A percentile compares a stretch with the other conserved stretches of the same genome.
Evolutionary conservation across 1,284 basidiomycete species (phyloP).

Genomic region (Irpex rosettiformis): DNA sequence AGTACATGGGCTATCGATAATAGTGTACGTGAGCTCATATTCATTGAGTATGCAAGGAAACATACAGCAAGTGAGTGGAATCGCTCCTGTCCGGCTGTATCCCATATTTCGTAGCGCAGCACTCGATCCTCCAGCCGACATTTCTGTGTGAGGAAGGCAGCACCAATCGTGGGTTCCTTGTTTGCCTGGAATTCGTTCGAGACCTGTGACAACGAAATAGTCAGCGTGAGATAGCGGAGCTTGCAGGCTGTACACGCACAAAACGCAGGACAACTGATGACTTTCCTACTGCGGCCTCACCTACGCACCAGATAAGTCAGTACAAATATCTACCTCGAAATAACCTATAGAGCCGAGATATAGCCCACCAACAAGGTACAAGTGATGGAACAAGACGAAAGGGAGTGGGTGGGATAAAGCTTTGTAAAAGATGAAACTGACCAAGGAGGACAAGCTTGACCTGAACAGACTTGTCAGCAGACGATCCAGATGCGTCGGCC

Average conservation of each 20-base stretch:
- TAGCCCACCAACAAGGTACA: background rate
- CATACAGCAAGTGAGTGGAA: constrained; percentile 89
- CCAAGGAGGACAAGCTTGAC: constrained; percentile 88
- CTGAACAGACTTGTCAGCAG: constrained; percentile 82
- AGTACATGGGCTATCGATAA: constrained; percentile 99
- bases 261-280: constrained; percentile 99
- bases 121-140: constrained; percentile 90
- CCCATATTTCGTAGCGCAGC: constrained; percentile 95
- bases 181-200: constrained; percentile 95
- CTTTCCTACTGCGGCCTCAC: constrained; percentile 99
- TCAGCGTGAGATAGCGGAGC: constrained; percentile 7
- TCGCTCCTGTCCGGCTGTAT: constrained; percentile 92
- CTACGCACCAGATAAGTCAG: constrained; percentile 35
- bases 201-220: constrained; percentile 44
- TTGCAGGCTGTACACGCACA: constrained; percentile 47
- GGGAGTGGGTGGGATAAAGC: background rate
- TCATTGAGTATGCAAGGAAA: constrained; percentile 11
- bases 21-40: constrained; percentile 7
- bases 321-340: background rate
- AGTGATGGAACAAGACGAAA: background rate
- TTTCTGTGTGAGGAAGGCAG: constrained; percentile 90
- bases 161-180: constrained; percentile 98
- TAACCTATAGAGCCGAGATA: background rate
- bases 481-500: constrained; percentile 68
- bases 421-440: constrained; percentile 32